Conservation (phyloP, 148 eudicot genomes). For the Camellia japonica region DNA sequence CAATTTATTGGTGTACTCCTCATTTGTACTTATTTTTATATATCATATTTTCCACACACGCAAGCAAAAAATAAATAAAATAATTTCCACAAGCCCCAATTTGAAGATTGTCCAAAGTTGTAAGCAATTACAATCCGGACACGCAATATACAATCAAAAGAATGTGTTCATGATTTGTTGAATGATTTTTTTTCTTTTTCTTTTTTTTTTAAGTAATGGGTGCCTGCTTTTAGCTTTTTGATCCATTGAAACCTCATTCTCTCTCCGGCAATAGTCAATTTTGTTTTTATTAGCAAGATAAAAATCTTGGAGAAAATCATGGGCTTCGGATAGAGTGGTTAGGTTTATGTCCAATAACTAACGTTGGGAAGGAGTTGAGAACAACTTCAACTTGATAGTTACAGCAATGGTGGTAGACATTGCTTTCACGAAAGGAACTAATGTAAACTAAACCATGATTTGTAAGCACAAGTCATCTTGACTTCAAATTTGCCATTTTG, state of each 20-base stretch:
- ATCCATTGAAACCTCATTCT: not conserved
- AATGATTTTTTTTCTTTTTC: no score
- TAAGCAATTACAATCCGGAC: no score
- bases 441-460: not conserved
- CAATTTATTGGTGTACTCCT: no score
- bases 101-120: no score
- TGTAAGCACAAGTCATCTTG: not conserved
- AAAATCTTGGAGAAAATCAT: not conserved
- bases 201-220: no score
- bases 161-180: no score
- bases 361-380: not conserved
- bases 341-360: conserved; percentile 4
- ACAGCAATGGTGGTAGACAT: not conserved
- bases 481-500: not conserved
- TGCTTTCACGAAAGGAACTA: not conserved
- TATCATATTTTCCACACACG: no score
- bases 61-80: no score
- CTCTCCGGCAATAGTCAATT: not conserved
- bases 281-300: not conserved
- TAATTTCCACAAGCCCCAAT: no score
- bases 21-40: no score
- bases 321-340: not conserved
- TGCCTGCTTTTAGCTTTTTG: no score
- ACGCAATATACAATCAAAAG: no score
- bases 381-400: not conserved